Evolutionary conservation across 1,284 basidiomycete genomes (phyloP), one percentile per base, ranked within the genome.

Genomic region (Ceratobasidium sp.): DNA sequence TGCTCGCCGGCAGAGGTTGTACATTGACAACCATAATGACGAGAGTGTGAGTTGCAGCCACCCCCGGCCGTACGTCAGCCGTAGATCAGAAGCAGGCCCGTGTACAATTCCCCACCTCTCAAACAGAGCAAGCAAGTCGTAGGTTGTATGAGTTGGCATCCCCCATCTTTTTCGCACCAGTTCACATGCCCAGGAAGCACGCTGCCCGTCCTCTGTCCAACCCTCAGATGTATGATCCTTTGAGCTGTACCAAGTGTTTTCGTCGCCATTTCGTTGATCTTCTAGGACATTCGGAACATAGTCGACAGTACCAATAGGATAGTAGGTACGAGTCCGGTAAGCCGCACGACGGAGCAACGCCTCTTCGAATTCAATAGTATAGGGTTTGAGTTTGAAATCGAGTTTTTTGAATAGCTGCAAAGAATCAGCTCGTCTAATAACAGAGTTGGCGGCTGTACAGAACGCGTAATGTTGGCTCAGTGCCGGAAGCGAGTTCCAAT

Each of bases 381-480:
- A 59, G 1, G 6, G 1, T 1, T 34, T 6, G 30, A 50, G 55
- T 3, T 71, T 23, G 30, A 71, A 59, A 1, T 1, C 41, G 39
- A 50, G 16, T 9, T 28, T 43, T 21, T 9, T 36, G 67, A 71
- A 71, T 23, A 71, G 14, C 12, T 50, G 55, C 3, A 71, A 32
- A 5, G 43, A 18, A 16, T 34, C 28, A 16, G 67, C 53, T 16
- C 67, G 53, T 4, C n/a, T 10, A 14, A 71, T 30, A 9, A 71
- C 32, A 0, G 67, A 28, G n/a, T 45, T 50, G 28, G 45, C 30
- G 2, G 43, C 55, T 0, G 55, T 50, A 8, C 16, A 34, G 23
- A 84, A 79, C 14, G 72, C 77, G 45, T 79, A 74, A 62, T 82
- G 80, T 55, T 85, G 84, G 75, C 76, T 59, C 67, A 74, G 0